Evolutionary conservation across 208 protist genomes (phyloP).

Genomic region (Kentomonas sorsogonicus): DNA sequence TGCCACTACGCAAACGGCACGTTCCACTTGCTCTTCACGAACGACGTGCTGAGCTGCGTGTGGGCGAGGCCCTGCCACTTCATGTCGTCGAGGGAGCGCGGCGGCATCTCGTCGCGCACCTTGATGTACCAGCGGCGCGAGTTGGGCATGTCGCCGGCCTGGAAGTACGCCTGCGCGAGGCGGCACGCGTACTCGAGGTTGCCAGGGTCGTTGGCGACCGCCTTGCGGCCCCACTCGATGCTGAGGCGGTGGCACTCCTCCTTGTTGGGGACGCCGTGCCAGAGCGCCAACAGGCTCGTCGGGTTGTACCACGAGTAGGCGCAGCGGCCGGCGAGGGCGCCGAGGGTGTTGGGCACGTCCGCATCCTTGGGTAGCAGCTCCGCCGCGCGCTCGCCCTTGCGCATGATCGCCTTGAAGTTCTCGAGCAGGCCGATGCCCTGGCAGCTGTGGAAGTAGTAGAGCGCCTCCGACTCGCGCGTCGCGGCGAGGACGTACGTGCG

Average conservation of each 20-base stretch:
- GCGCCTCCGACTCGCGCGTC: slow-evolving; percentile 61
- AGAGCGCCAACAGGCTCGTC: slow-evolving; percentile 45
- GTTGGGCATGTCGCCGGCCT: slow-evolving; percentile 61
- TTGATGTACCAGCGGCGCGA: slow-evolving; percentile 77
- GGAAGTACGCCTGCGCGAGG: slow-evolving; percentile 78
- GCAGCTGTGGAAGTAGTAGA: slow-evolving; percentile 75
- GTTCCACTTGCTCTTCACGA: slow-evolving; percentile 72
- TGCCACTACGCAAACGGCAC: slow-evolving; percentile 66
- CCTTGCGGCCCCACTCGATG: slow-evolving; percentile 53
- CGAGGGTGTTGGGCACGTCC: slow-evolving; percentile 68
- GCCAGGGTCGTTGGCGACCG: slow-evolving; percentile 50
- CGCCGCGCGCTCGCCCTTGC: slow-evolving; percentile 53
- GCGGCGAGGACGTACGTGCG: slow-evolving; percentile 78
- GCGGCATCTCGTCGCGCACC: slow-evolving; percentile 82
- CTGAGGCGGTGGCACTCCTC: slow-evolving; percentile 44
- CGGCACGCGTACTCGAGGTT: slow-evolving; percentile 80
- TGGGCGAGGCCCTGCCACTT: slow-evolving; percentile 76
- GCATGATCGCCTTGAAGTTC: slow-evolving; percentile 81
- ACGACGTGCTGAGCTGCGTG: slow-evolving; percentile 75
- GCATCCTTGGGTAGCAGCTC: slow-evolving; percentile 58
- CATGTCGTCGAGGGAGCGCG: slow-evolving; percentile 61
- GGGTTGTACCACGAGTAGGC: slow-evolving; percentile 69
- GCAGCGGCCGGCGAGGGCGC: slow-evolving; percentile 67
- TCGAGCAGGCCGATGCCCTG: slow-evolving; percentile 63
- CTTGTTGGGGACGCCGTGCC: slow-evolving; percentile 45